Evolutionary conservation across 495 filamentous ascomycete species (phyloP).

Genomic region (Parathielavia hyrcaniae): DNA sequence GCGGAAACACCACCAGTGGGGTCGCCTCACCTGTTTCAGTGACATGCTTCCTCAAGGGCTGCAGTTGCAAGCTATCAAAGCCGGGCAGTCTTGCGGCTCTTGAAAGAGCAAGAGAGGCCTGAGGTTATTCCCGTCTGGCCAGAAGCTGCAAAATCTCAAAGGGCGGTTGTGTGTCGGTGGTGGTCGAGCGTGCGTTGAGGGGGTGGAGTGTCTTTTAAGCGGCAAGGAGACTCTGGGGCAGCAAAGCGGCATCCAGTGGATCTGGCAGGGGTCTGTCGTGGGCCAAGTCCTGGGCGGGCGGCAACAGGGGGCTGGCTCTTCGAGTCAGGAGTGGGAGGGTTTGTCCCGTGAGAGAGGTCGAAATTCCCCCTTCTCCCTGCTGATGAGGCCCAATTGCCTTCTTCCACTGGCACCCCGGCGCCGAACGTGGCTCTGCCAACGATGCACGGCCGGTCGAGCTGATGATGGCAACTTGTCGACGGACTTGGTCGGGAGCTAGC

Average conservation of each 20-base stretch:
- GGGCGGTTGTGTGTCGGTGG: conserved; percentile 25
- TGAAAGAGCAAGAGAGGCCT: neutral
- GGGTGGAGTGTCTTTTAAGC: conserved; percentile 24
- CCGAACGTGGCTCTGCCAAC: conserved; percentile 6
- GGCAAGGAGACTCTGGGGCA: conserved; percentile 6
- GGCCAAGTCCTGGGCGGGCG: conserved; percentile 23
- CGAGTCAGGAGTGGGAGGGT: conserved; percentile 24
- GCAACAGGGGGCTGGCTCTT: conserved; percentile 26
- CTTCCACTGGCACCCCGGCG: neutral
- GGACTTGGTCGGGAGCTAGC: conserved; percentile 19
- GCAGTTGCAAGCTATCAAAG: conserved; percentile 21
- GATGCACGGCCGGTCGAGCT: conserved; percentile 13
- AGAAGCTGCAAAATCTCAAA: conserved; percentile 5
- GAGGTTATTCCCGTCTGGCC: neutral
- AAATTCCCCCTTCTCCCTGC: conserved; percentile 22
- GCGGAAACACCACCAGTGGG: neutral
- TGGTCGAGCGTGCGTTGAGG: conserved; percentile 22
- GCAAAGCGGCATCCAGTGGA: conserved; percentile 7
- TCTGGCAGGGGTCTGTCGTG: conserved; percentile 21
- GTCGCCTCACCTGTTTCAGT: conserved; percentile 61
- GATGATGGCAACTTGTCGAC: conserved; percentile 17
- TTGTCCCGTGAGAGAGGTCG: conserved; percentile 16
- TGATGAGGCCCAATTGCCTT: conserved; percentile 11
- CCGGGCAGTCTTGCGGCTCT: conserved; percentile 13
- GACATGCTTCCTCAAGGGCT: conserved; percentile 50